These are phyloP conservation scores for Lantana camara DNA, from an alignment of 257 asterid species.

Conservation along the genomic window DNA sequence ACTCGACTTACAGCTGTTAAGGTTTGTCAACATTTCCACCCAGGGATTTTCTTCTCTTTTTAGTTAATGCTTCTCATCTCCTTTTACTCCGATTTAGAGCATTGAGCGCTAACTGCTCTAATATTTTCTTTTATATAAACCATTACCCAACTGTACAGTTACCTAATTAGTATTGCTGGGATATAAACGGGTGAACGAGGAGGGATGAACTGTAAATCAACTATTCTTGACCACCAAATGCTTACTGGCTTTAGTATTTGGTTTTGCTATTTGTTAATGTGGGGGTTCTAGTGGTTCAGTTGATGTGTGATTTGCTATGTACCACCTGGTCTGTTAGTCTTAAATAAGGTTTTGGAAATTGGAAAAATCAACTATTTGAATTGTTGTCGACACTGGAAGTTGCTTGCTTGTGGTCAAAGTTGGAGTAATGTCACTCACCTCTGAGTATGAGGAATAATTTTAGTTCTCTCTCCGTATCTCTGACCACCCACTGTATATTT, in stretches of 20 bases:
- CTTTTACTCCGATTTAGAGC: slow-evolving; percentile 7
- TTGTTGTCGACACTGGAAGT: slow-evolving; percentile 17
- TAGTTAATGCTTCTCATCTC: slow-evolving; percentile 24
- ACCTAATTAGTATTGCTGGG: neutral
- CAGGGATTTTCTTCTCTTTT: slow-evolving; percentile 11
- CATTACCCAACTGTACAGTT: slow-evolving; percentile 9
- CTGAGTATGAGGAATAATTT: neutral
- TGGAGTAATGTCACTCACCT: slow-evolving; percentile 11
- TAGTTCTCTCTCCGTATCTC: neutral
- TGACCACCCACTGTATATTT: slow-evolving; percentile 8
- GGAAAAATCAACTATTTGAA: slow-evolving; percentile 11
- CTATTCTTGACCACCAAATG: slow-evolving; percentile 4
- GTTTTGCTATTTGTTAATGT: neutral
- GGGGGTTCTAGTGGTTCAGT: slow-evolving; percentile 1
- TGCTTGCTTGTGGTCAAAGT: slow-evolving; percentile 8
- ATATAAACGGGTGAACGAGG: neutral
- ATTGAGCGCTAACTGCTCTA: neutral
- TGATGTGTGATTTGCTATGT: neutral
- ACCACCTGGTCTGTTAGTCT: neutral
- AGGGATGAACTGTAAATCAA: neutral
- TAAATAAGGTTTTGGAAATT: slow-evolving; percentile 14
- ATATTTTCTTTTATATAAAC: slow-evolving; percentile 18
- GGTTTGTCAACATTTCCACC: slow-evolving; percentile 49
- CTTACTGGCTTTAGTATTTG: slow-evolving; percentile 2
- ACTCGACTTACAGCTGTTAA: slow-evolving; percentile 98